Evolutionary conservation across 352 stramenopile species (phyloP).

Genomic region (Pythium aristosporum): DNA sequence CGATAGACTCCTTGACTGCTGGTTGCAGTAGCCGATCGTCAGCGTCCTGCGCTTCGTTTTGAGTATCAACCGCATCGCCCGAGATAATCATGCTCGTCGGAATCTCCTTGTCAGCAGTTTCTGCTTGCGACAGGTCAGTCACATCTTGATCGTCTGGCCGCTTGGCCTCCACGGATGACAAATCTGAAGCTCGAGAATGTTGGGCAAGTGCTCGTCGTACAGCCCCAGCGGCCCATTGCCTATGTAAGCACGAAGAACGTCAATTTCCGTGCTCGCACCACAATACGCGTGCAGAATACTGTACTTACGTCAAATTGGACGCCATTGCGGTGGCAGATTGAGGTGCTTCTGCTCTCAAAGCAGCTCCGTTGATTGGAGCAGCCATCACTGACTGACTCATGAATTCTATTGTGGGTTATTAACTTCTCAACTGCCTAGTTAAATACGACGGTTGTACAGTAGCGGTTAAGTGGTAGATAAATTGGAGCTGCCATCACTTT

Average conservation of each 20-base stretch:
- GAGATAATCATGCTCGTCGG: not conserved
- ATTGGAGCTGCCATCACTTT: too few relatives aligned
- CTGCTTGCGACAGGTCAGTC: conserved; percentile 5
- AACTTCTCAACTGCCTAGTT: too few relatives aligned
- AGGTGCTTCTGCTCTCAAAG: conserved; percentile 65
- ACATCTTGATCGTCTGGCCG: not conserved
- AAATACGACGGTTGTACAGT: too few relatives aligned
- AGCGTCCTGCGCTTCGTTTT: not conserved
- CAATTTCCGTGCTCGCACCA: not conserved
- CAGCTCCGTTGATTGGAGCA: too few relatives aligned
- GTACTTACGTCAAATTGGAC: conserved; percentile 75
- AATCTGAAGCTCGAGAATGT: conserved; percentile 39
- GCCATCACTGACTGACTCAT: too few relatives aligned
- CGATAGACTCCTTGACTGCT: conserved; percentile 30
- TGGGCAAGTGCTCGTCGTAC: conserved; percentile 68
- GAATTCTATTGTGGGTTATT: too few relatives aligned
- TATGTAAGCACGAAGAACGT: conserved; percentile 12
- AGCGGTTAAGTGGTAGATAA: too few relatives aligned
- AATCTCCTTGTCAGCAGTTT: not conserved
- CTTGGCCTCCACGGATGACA: not conserved
- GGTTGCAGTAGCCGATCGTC: conserved; percentile 24
- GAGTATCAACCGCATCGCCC: not conserved
- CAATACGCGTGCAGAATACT: not conserved
- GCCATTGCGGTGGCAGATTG: conserved; percentile 75
- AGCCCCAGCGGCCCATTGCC: conserved; percentile 81